These are phyloP conservation scores for Colletotrichum truncatum DNA, from an alignment of 2,329 filamentous ascomycete species.

Conservation along the genomic window DNA sequence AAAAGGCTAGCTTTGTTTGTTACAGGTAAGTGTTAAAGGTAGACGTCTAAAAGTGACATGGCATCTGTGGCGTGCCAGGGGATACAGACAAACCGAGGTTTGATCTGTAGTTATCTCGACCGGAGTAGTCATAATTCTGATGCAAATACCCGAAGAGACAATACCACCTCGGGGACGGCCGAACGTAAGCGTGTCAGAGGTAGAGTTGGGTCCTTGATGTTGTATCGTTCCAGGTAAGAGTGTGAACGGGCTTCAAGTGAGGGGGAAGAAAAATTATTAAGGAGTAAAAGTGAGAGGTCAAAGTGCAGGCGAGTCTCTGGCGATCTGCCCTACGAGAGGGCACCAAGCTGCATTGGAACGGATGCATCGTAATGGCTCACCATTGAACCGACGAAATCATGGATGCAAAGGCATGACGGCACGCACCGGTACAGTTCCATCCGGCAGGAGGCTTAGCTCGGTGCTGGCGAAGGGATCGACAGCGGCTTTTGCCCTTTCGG, in stretches of 20 bases:
- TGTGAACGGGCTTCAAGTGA: constrained; percentile 1
- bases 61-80: not conserved
- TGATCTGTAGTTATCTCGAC: not conserved
- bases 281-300: not conserved
- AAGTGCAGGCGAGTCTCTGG: not conserved
- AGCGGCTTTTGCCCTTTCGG: constrained; percentile 23
- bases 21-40: constrained; percentile 4
- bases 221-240: not conserved
- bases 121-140: not conserved
- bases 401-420: not conserved
- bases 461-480: constrained; percentile 21
- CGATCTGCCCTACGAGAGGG: not conserved
- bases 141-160: not conserved
- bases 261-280: not conserved
- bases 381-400: not conserved
- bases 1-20: constrained; percentile 4
- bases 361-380: not conserved
- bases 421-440: constrained; percentile 14
- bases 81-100: not conserved
- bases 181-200: not conserved
- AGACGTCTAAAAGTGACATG: constrained; percentile 15
- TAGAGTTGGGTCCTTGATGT: not conserved
- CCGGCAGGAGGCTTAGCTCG: constrained; percentile 15
- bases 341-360: not conserved
- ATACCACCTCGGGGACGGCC: not conserved